Base-by-base conservation (phyloP, 495 filamentous ascomycete species). In the Sphaerosporella brunnea region DNA sequence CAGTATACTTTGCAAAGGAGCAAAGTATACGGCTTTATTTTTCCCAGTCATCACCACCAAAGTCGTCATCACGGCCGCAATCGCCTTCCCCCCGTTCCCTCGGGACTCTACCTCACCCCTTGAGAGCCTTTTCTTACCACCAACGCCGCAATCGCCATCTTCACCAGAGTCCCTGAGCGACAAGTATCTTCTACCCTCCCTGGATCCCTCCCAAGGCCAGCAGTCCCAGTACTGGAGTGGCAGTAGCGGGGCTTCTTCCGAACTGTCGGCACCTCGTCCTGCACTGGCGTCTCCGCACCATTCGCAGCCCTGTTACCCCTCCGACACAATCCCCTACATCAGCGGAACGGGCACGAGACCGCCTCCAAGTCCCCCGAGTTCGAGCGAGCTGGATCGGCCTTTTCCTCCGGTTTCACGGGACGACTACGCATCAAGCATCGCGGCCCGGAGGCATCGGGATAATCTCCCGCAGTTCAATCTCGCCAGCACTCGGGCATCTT, bases 141-240 rank as follows among this genome's bases (percentile, higher is more conserved):
- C 48, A 18, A 61, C 56, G 25, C 56, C 57, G 11, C 49, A 61
- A 36, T 56, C 57, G 23, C 50, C 57, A 28, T 53, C 53, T 36
- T 53, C 58, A 47, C 59, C 58, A 16, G 53, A 57, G 24, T 50
- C 50, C 35, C 49, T 60, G 24, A 60, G 52, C 19, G 36, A 59
- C 39, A 59, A 55, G 38, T 59, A 59, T 37, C 38, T 43, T 11
- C 47, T 59, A 46, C 58, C 58, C 48, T 60, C 58, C 44, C 57
- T 60, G 57, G 57, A 60, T 56, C 53, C 50, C 38, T 56, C 57
- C 30, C 53, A 60, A 48, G 56, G 56, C 53, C 58, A 60, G 45
- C 57, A 59, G 55, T 26, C 58, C 53, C 57, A 60, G 34, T 61
- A 50, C 46, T 61, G 58, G 58, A 57, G 56, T 37, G 56, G 57